Evolutionary conservation across 176 grass and related monocot genomes (phyloP), one percentile per base, ranked within the genome.

Genomic region (Cenchrus fungigraminus): DNA sequence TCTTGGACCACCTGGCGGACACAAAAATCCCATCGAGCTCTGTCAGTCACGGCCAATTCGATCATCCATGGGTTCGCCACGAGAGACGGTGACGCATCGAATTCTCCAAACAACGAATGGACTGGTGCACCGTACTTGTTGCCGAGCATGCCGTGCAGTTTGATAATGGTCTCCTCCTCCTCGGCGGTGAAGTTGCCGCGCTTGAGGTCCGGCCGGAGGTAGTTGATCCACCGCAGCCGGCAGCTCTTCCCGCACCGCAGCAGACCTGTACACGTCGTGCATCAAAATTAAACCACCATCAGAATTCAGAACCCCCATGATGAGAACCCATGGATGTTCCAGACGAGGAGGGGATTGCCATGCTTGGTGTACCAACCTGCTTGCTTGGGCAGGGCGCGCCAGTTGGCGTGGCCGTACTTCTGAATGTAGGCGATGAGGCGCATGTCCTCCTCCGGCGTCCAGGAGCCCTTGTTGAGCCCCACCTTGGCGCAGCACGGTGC

Each of bases 181-280:
- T 94, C 92, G 49, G 59, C 54, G 58, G 86, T 91, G 92, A 97
- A 97, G 77, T 91, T 94, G 42, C 95, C 95, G 40, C 95, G 95
- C 92, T 97, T 97, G 65, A 97, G 89, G 83, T 97, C 95, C 0
- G 95, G 95, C 2, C 92, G 90, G 62, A 97, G 95, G 88, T 97
- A 97, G 90, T 97, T 97, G 86, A 94, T 94, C 95, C 95, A 97
- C 80, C 95, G 91, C 42, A 97, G 86, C 57, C 95, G 83, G 83
- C 95, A 97, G 63, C 95, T 97, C 90, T 97, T 97, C 78, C 95
- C 95, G 57, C 95, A 97, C 78, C 95, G 85, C 69, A 94, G 92
- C 90, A 97, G 22, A 76, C 94, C 94, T 97, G 15, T 9, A 25
- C 25, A 25, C 25, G 40, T 19, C 8, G 40, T 13, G 15, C 15